Conservation (phyloP, 148 eudicot species). For the Dianthus caryophyllus region DNA sequence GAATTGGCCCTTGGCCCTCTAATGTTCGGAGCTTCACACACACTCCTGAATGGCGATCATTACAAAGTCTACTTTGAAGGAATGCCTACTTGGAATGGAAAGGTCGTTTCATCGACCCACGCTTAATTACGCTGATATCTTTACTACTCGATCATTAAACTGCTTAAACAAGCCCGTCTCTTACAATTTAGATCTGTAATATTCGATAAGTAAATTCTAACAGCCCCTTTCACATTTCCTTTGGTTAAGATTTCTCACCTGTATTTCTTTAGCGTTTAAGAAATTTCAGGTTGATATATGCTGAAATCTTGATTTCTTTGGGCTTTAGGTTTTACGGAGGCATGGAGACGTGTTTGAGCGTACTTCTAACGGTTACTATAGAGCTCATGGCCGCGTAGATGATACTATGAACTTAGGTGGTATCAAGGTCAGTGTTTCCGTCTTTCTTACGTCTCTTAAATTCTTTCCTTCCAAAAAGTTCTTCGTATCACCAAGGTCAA, state of each 20-base stretch:
- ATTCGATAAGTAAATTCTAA: not conserved
- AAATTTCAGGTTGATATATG: not conserved
- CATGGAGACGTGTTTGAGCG: conserved; percentile 96
- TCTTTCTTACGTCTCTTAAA: not conserved
- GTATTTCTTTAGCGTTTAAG: no score
- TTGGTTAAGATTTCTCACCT: not conserved
- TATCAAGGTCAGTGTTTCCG: conserved; percentile 55
- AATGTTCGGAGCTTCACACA: conserved; percentile 87
- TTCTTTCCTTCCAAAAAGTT: not conserved
- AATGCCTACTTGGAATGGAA: conserved; percentile 88
- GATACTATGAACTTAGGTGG: conserved; percentile 99
- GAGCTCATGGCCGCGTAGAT: conserved; percentile 97
- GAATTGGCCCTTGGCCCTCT: conserved; percentile 87
- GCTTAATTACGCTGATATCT: not conserved
- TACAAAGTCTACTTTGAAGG: conserved; percentile 72
- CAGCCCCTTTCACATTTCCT: not conserved
- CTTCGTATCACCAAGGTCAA: not conserved
- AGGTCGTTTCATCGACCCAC: conserved; percentile 34
- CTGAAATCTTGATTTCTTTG: conserved; percentile 3
- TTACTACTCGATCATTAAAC: not conserved
- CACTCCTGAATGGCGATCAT: conserved; percentile 82
- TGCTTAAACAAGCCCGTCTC: not conserved
- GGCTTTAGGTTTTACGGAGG: conserved; percentile 68
- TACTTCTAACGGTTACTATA: conserved; percentile 74
- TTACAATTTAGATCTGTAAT: not conserved